These are phyloP conservation scores for Podila epigama DNA, from an alignment of 192 early-diverging fungal genomes.

Conservation along the genomic window DNA sequence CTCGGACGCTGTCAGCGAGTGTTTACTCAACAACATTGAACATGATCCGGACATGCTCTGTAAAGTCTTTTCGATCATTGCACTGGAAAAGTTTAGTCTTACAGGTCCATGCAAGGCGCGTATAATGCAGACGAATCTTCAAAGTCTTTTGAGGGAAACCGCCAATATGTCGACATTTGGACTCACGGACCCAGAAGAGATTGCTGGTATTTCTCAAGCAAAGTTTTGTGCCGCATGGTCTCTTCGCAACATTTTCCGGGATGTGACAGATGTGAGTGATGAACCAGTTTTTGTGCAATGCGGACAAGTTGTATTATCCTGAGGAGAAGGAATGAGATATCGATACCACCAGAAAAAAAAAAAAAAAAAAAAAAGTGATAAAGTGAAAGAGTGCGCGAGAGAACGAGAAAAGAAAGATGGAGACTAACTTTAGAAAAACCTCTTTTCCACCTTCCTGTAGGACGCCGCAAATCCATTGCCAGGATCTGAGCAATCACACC, in stretches of 20 bases:
- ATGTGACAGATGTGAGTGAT: constrained; percentile 29
- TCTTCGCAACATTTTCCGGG: constrained; percentile 58
- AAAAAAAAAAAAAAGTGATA: too few species aligned
- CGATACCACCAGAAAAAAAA: too few species aligned
- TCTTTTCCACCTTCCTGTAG: too few species aligned
- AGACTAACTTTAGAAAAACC: too few species aligned
- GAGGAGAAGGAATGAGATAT: too few species aligned
- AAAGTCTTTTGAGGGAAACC: constrained; percentile 16
- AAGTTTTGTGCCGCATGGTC: constrained; percentile 62
- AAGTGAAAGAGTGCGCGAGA: too few species aligned
- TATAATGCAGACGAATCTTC: constrained; percentile 46
- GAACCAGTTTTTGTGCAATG: background rate
- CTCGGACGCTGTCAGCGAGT: constrained; percentile 54
- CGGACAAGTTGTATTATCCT: too few species aligned
- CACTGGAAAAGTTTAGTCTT: constrained; percentile 64
- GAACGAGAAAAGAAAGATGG: too few species aligned
- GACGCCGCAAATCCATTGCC: background rate
- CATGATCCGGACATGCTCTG: constrained; percentile 51
- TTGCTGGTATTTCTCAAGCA: constrained; percentile 45
- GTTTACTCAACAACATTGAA: constrained; percentile 52
- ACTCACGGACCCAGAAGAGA: constrained; percentile 30
- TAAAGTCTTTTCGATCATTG: constrained; percentile 60
- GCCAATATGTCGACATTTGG: constrained; percentile 29
- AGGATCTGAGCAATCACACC: background rate
- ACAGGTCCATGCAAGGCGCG: constrained; percentile 55